Evolutionary conservation across 176 grass and related monocot species (phyloP), one percentile per base, ranked within the genome.

Genomic region (Carex pumila): DNA sequence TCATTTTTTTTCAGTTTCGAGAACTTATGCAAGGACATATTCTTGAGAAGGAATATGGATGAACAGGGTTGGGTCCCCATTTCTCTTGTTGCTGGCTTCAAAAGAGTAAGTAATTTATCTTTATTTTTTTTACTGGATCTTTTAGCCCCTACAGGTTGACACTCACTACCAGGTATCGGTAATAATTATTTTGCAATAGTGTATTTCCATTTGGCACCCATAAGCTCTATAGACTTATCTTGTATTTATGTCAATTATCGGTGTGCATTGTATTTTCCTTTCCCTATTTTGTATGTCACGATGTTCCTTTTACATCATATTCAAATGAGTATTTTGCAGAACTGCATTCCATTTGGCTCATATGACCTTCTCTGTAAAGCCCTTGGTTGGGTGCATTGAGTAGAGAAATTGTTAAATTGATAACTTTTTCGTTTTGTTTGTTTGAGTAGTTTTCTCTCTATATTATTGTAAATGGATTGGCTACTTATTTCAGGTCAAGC

Each of bases 11-110:
- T 56, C 87, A 99, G 96, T 34, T 41, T 80, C 64, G 93, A 88
- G 22, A 99, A 99, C 92, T 84, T 99, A 84, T 95, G 96, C 80
- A 99, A 89, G 82, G 96, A 99, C 77, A 73, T 68, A 84, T 99
- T 29, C 77, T 81, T 99, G 87, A 81, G 93, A n/a, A 13, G 72
- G 54, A 92, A 88, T 47, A 99, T 99, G 96, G 91, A 95, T 88
- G 88, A 89, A 57, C 91, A 89, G 81, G 96, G 96, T 18, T 99
- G 96, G 96, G 96, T 99, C 54, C 85, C 87, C n/a, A 67, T 93
- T 72, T 88, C 96, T 55, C 76, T 95, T 55, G 89, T 99, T 84
- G 93, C 93, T 88, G 79, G 83, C 12, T 99, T 99, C 61, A 93
- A 81, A 39, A 70, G 88, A 78, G 93, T 95, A 25, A 84, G 89